phyloP scores from a whole-genome alignment of 2,329 filamentous ascomycete genomes.

The Xylaria sp. region DNA sequence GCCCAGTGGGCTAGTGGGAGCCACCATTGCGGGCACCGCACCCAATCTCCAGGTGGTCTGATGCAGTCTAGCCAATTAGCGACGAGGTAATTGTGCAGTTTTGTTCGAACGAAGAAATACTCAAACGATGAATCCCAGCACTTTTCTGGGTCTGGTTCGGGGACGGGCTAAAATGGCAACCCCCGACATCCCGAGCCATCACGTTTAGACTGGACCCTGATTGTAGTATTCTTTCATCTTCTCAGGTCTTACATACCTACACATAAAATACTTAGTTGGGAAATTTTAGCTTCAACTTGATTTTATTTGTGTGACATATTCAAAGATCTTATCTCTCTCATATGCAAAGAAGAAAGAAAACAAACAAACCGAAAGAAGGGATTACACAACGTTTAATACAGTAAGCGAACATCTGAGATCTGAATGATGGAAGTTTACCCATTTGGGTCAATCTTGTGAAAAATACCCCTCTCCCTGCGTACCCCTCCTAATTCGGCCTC shows the following conservation, averaged over 20 bases:
- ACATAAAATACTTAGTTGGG: no score
- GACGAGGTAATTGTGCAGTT: slow-evolving; percentile 13
- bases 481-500: neutral
- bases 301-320: no score
- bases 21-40: slow-evolving; percentile 2
- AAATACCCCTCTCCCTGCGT: neutral
- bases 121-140: no score
- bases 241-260: no score
- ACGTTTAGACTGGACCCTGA: neutral
- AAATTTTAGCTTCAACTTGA: no score
- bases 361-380: no score
- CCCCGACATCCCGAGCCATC: slow-evolving; percentile 1
- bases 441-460: neutral
- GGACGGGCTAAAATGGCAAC: slow-evolving; percentile 23
- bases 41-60: slow-evolving; percentile 20
- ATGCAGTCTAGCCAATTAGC: slow-evolving; percentile 23
- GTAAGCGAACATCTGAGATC: neutral
- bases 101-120: no score
- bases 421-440: neutral
- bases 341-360: no score
- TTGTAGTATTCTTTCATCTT: neutral
- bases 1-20: slow-evolving; percentile 23
- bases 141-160: slow-evolving; percentile 10
- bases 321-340: no score
- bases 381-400: neutral